Evolutionary conservation across 2,329 filamentous ascomycete species (phyloP), one percentile per base, ranked within the genome.

Genomic region (Cryphonectria japonica): DNA sequence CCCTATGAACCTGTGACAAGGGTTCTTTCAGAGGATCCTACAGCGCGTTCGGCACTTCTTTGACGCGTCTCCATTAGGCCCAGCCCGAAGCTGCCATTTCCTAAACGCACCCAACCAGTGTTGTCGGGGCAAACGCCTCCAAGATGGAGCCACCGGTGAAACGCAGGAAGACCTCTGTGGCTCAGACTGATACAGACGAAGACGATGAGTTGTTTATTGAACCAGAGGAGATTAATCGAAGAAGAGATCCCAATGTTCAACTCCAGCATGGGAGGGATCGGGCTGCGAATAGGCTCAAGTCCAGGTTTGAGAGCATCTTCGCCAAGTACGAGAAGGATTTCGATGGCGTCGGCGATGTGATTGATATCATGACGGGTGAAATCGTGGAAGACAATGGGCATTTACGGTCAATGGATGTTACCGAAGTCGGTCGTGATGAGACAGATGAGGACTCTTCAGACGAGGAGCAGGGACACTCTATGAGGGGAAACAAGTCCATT

Each of bases 351-450:
- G 94, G 92, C 68, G 95, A 98, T 80, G 94, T 97, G 82, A 94
- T 98, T 76, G 93, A 98, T 79, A 84, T 97, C 70, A 84, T 85
- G 66, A 95, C 93, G 0, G 94, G 93, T 68, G 85, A 93, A 71
- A 90, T 98, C 63, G 86, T 97, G n/a, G 90, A 98, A 69, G 88
- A 98, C 80, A 96, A 97, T 84, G 95, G 96, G 0, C 96, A 98
- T 82, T 79, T 98, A 67, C 79, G 87, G 66, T 86, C 74, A 83
- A 88, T 82, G 77, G 71, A 76, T 75, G 2, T 67, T 50, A 62
- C 73, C 64, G 66, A 65, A 22, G 72, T 77, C 16, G 76, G n/a
- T n/a, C 70, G 78, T 7, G 76, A 78, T 6, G 80, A 80, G 29
- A 76, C 78, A 64, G 78, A 78, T 19, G 66, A 68, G n/a, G 32